These are phyloP conservation scores for Rhododendron ferrugineum DNA, from an alignment of 148 eudicot genomes.

Conservation along the genomic window DNA sequence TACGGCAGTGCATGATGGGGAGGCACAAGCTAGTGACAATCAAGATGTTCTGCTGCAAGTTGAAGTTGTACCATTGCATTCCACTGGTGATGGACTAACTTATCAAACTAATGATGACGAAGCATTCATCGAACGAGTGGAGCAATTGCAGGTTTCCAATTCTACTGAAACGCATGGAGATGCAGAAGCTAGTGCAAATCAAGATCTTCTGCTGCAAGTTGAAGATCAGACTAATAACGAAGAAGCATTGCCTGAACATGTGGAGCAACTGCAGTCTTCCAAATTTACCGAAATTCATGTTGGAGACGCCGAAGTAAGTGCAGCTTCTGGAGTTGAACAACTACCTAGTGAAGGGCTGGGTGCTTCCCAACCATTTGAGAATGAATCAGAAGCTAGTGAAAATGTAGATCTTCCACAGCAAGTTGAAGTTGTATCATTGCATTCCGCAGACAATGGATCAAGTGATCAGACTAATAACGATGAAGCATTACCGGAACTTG, in stretches of 20 bases:
- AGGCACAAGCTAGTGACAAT: background rate
- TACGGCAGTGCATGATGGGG: slow-evolving; percentile 4
- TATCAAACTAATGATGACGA: slow-evolving; percentile 5
- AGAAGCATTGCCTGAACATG: background rate
- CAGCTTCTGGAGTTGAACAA: background rate
- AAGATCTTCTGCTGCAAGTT: background rate
- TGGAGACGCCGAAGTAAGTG: slow-evolving; percentile 3
- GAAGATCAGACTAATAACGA: background rate
- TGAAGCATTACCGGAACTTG: slow-evolving; percentile 8
- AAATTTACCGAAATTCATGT: slow-evolving; percentile 10
- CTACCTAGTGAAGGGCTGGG: background rate
- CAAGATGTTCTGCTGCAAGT: slow-evolving; percentile 4
- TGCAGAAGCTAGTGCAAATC: background rate
- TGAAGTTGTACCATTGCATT: slow-evolving; percentile 16
- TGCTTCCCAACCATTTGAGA: background rate
- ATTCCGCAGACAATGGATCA: slow-evolving; percentile 8
- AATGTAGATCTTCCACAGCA: background rate
- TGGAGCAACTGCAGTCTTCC: background rate
- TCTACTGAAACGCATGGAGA: background rate
- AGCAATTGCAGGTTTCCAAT: background rate
- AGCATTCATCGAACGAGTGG: slow-evolving; percentile 6
- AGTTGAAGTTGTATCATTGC: slow-evolving; percentile 17
- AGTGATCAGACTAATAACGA: slow-evolving; percentile 3
- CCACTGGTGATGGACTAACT: slow-evolving; percentile 6
- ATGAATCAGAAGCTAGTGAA: background rate